A percentile compares a stretch with the other conserved stretches of the same genome.
These are phyloP conservation scores for Pulveroboletus sp. DNA, from an alignment of 768 basidiomycete species.

Conservation along the genomic window DNA sequence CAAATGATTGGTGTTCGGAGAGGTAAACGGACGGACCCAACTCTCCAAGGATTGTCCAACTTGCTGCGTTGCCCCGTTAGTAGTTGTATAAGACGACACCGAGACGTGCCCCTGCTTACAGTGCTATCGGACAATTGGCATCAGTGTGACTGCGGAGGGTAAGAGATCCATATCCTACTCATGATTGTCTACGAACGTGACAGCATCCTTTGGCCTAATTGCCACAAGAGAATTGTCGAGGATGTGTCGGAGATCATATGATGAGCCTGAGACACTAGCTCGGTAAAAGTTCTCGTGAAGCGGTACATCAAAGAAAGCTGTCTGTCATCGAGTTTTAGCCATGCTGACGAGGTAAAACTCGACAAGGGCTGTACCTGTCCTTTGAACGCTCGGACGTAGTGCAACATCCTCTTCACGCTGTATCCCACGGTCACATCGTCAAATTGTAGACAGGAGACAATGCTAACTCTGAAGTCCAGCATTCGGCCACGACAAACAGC, in stretches of 20 bases:
- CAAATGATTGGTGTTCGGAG: neutral
- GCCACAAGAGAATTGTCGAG: constrained; percentile 66
- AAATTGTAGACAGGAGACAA: neutral
- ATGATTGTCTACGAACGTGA: constrained; percentile 89
- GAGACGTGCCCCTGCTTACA: constrained; percentile 41
- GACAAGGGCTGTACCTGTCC: constrained; percentile 48
- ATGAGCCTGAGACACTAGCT: constrained; percentile 62
- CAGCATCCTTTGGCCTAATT: constrained; percentile 69
- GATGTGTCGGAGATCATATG: constrained; percentile 75
- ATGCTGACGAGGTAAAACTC: neutral
- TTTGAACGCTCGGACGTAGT: constrained; percentile 56
- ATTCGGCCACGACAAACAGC: constrained; percentile 74
- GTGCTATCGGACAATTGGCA: constrained; percentile 41
- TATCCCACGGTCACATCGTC: neutral
- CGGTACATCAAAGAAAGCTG: constrained; percentile 88
- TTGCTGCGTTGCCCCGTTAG: constrained; percentile 36
- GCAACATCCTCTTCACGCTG: constrained; percentile 48
- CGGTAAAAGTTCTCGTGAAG: constrained; percentile 79
- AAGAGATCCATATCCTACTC: constrained; percentile 48
- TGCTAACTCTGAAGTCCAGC: constrained; percentile 70
- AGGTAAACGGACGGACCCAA: constrained; percentile 50
- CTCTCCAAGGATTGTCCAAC: constrained; percentile 76
- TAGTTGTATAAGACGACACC: neutral
- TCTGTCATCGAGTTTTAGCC: constrained; percentile 37
- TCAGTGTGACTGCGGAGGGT: neutral